Conservation (phyloP, 179 eudicot species). For the Patellifolia procumbens region DNA sequence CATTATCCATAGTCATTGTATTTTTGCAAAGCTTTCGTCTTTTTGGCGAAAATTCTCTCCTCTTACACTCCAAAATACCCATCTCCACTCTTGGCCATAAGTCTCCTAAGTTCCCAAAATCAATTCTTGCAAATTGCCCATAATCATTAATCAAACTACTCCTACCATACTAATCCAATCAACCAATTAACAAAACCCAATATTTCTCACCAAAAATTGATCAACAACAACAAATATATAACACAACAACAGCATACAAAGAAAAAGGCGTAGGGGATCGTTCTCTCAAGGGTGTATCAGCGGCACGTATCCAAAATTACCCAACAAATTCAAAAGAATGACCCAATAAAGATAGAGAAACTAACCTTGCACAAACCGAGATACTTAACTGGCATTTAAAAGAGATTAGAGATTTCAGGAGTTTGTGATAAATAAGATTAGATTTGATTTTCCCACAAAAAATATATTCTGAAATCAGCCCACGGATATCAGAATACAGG, state of each 20-base stretch:
- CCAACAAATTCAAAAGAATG: constrained; percentile 18
- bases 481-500: background rate
- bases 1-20: constrained; percentile 45
- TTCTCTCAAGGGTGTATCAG: too few species aligned
- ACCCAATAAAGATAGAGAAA: constrained; percentile 5
- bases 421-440: background rate
- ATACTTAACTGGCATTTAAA: constrained; percentile 5
- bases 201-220: background rate
- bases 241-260: background rate
- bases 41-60: constrained; percentile 32
- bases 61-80: constrained; percentile 35
- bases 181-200: background rate
- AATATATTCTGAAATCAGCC: background rate
- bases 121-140: constrained; percentile 3
- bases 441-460: background rate
- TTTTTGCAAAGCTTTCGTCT: constrained; percentile 32
- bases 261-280: too few species aligned
- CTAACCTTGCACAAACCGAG: constrained; percentile 19
- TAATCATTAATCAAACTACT: background rate
- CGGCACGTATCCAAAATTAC: too few species aligned
- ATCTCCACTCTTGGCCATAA: constrained; percentile 38
- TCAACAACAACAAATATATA: constrained; percentile 1
- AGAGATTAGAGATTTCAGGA: background rate
- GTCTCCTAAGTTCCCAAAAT: constrained; percentile 17
- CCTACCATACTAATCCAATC: constrained; percentile 8